These are phyloP conservation scores for Murraya koenigii DNA, from an alignment of 345 rosid genomes.

Conservation along the genomic window DNA sequence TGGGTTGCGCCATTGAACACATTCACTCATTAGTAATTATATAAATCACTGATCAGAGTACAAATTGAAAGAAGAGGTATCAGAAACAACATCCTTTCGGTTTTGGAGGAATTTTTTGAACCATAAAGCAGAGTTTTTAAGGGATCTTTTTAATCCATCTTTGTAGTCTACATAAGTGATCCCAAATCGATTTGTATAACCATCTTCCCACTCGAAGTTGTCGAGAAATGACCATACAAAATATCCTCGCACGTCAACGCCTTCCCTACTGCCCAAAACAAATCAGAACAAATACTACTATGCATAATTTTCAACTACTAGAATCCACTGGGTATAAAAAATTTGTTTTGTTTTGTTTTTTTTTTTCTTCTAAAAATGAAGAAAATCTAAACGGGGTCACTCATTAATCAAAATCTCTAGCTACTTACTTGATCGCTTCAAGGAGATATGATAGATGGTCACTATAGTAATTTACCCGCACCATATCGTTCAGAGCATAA, in stretches of 20 bases:
- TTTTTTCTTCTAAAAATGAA: too few species aligned
- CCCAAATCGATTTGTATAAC: conserved; percentile 39
- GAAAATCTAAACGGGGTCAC: too few species aligned
- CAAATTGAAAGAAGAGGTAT: not conserved
- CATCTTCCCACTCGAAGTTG: conserved; percentile 41
- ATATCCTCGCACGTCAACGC: conserved; percentile 42
- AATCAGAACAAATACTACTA: too few species aligned
- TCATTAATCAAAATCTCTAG: too few species aligned
- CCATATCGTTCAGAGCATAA: conserved; percentile 32
- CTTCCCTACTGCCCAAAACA: conserved; percentile 17
- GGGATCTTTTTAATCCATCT: conserved; percentile 29
- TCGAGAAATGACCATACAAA: conserved; percentile 45
- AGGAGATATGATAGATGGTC: conserved; percentile 33
- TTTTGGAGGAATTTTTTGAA: conserved; percentile 2
- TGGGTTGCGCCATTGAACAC: too few species aligned
- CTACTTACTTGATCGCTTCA: conserved; percentile 32
- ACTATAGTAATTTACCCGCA: conserved; percentile 34
- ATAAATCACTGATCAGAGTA: not conserved
- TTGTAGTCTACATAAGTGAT: conserved; percentile 38
- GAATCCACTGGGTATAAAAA: too few species aligned
- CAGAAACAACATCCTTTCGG: not conserved
- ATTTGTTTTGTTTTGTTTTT: too few species aligned
- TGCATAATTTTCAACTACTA: too few species aligned
- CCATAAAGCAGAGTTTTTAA: conserved; percentile 19
- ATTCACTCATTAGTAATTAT: not conserved